Evolutionary conservation across 768 basidiomycete species (phyloP).

Genomic region (Leccinum obscurum): DNA sequence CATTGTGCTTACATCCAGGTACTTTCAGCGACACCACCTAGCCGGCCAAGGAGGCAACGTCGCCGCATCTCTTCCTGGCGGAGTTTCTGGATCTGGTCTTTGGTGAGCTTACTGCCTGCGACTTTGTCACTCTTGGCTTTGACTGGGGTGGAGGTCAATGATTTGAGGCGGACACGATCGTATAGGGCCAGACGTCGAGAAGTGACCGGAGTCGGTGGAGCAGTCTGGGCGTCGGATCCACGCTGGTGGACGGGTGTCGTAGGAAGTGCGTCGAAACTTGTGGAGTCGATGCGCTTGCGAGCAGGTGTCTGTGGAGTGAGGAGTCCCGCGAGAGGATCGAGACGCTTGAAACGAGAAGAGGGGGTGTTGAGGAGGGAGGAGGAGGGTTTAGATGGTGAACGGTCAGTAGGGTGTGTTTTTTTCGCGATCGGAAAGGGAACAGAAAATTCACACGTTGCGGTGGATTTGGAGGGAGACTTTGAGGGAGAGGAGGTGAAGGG

Average conservation of each 20-base stretch:
- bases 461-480: slow-evolving; percentile 38
- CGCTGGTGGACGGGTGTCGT: slow-evolving; percentile 68
- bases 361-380: slow-evolving; percentile 66
- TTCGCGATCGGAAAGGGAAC: slow-evolving; percentile 51
- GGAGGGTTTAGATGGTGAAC: slow-evolving; percentile 48
- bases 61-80: slow-evolving; percentile 78
- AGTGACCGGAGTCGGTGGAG: slow-evolving; percentile 67
- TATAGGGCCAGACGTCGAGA: slow-evolving; percentile 79
- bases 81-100: slow-evolving; percentile 67
- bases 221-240: slow-evolving; percentile 53
- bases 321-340: slow-evolving; percentile 36
- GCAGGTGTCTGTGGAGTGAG: slow-evolving; percentile 40
- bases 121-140: slow-evolving; percentile 47
- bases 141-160: slow-evolving; percentile 65
- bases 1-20: slow-evolving; percentile 70
- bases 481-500: slow-evolving; percentile 40
- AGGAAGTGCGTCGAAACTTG: slow-evolving; percentile 42
- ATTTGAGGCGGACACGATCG: slow-evolving; percentile 76
- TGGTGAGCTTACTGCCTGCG: slow-evolving; percentile 50
- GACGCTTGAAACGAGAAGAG: slow-evolving; percentile 44
- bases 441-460: slow-evolving; percentile 14
- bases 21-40: slow-evolving; percentile 81
- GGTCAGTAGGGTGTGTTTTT: slow-evolving; percentile 26
- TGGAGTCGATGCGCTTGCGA: slow-evolving; percentile 46
- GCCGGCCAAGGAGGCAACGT: slow-evolving; percentile 73